A percentile compares a stretch with the other conserved stretches of the same genome.
phyloP scores from a whole-genome alignment of 768 basidiomycete genomes.

The Rubroboletus pulcherrimus region DNA sequence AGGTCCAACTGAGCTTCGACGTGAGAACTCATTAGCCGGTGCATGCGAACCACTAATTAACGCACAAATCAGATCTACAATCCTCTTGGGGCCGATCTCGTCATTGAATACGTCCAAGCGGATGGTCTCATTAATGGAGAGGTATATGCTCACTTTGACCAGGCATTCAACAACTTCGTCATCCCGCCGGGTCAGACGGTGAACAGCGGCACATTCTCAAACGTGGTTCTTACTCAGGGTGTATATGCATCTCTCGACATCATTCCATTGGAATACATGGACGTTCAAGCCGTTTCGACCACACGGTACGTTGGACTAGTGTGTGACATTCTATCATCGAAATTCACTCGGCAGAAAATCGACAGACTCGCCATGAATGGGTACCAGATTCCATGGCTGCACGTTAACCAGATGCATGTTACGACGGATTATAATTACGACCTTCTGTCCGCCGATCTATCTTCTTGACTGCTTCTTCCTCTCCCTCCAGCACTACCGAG shows the following conservation, averaged over 20 bases:
- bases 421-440: constrained; percentile 43
- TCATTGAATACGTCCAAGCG: constrained; percentile 54
- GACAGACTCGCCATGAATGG: constrained; percentile 46
- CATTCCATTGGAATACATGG: constrained; percentile 51
- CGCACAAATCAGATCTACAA: constrained; percentile 42
- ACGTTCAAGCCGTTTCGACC: constrained; percentile 50
- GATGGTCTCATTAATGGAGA: constrained; percentile 49
- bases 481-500: neutral
- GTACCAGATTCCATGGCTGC: constrained; percentile 64
- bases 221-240: constrained; percentile 60
- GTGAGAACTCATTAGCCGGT: constrained; percentile 31
- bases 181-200: constrained; percentile 56
- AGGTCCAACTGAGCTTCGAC: constrained; percentile 55
- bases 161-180: constrained; percentile 51
- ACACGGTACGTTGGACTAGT: constrained; percentile 25
- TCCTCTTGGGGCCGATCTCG: constrained; percentile 54
- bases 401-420: constrained; percentile 51
- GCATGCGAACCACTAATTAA: neutral
- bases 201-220: constrained; percentile 54
- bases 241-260: constrained; percentile 54
- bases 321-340: neutral
- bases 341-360: neutral
- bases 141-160: constrained; percentile 57
- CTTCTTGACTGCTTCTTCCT: constrained; percentile 2
- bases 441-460: constrained; percentile 17